Evolutionary conservation across 2,329 filamentous ascomycete genomes (phyloP).

Genomic region (Rugonectria rugulosa): DNA sequence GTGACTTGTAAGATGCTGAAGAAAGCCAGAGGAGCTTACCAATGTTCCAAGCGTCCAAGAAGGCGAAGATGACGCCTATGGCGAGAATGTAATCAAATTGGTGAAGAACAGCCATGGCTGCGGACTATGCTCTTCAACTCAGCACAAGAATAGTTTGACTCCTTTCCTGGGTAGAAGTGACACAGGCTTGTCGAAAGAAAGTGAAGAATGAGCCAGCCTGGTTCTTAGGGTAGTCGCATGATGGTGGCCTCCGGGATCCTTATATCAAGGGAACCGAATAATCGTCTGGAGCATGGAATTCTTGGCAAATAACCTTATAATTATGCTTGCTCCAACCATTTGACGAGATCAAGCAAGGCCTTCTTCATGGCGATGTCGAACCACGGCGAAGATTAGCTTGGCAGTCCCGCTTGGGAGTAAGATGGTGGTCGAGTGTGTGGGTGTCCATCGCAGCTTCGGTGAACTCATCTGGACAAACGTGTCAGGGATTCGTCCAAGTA

Average conservation of each 20-base stretch:
- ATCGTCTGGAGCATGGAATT: slow-evolving; percentile 7
- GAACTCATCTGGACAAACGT: slow-evolving; percentile 24
- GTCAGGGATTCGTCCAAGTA: slow-evolving; percentile 7
- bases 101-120: slow-evolving; percentile 41
- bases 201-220: slow-evolving; percentile 12
- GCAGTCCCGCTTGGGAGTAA: background rate
- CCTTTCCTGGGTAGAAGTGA: background rate
- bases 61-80: slow-evolving; percentile 70
- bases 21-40: slow-evolving; percentile 45
- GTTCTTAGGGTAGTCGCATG: slow-evolving; percentile 1
- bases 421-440: slow-evolving; percentile 11
- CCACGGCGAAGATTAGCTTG: slow-evolving; percentile 7
- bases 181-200: slow-evolving; percentile 24
- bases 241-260: slow-evolving; percentile 20
- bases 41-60: slow-evolving; percentile 71
- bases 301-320: slow-evolving; percentile 41
- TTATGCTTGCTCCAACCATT: slow-evolving; percentile 34
- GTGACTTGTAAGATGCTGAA: background rate
- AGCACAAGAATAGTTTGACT: background rate
- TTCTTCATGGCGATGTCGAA: background rate
- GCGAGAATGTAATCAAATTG: slow-evolving; percentile 71
- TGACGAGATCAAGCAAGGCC: background rate
- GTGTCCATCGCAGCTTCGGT: slow-evolving; percentile 22
- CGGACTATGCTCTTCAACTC: slow-evolving; percentile 4
- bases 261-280: slow-evolving; percentile 29